Evolutionary conservation across 805 yeast genomes (phyloP).

Genomic region (Hanseniaspora vineae): DNA sequence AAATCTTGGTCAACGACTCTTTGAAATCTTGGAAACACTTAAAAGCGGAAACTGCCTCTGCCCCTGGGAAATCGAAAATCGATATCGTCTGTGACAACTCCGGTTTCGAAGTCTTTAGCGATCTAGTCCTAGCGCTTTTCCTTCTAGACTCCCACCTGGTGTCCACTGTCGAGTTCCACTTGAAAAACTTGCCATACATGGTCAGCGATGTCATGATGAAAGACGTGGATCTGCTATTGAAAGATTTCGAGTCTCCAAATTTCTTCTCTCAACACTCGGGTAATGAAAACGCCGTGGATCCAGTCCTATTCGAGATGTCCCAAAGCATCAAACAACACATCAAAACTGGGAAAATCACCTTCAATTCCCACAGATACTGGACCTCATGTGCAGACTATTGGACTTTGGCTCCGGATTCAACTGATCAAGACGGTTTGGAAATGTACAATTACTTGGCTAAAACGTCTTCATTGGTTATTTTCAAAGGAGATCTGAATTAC

Average conservation of each 20-base stretch:
- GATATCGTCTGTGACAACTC: constrained; percentile 87
- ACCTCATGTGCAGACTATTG: constrained; percentile 68
- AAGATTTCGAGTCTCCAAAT: constrained; percentile 38
- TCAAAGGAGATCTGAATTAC: constrained; percentile 94
- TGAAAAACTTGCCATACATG: constrained; percentile 92
- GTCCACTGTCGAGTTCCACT: constrained; percentile 59
- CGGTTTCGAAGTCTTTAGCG: constrained; percentile 93
- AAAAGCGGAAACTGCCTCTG: constrained; percentile 9
- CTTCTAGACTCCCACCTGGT: constrained; percentile 60
- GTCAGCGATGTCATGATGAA: constrained; percentile 88
- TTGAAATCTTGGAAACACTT: constrained; percentile 48
- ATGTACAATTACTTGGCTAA: constrained; percentile 48
- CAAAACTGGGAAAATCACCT: constrained; percentile 32
- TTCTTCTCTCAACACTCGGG: constrained; percentile 31
- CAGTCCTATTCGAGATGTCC: constrained; percentile 31
- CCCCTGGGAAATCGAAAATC: constrained; percentile 32
- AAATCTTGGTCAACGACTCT: constrained; percentile 69
- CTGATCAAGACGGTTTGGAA: constrained; percentile 41
- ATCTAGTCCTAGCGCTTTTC: constrained; percentile 51
- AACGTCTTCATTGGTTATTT: constrained; percentile 43
- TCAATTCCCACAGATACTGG: constrained; percentile 72
- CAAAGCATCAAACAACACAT: constrained; percentile 32
- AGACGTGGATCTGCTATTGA: constrained; percentile 51
- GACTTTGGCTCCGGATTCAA: constrained; percentile 43
- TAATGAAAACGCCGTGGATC: constrained; percentile 2